A percentile compares a stretch with the other conserved stretches of the same genome.
phyloP scores from a whole-genome alignment of 2,329 filamentous ascomycete species.

The Teratosphaeria viscida region DNA sequence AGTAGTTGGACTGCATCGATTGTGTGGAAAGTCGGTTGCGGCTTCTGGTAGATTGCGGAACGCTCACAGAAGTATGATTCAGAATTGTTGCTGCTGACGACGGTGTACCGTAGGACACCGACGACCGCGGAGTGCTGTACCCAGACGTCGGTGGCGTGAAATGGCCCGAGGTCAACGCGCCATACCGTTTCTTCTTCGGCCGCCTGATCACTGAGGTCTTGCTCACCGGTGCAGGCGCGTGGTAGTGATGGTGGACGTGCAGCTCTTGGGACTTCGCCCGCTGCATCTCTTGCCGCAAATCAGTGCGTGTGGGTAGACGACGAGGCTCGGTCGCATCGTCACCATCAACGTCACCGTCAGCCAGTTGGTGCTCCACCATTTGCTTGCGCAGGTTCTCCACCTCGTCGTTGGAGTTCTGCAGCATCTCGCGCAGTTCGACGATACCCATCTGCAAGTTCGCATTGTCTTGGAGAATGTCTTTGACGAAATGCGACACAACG shows the following conservation, averaged over 20 bases:
- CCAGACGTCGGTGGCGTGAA: constrained; percentile 32
- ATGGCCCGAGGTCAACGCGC: constrained; percentile 46
- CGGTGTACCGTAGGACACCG: constrained; percentile 32
- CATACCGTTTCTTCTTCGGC: constrained; percentile 60
- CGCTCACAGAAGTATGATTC: constrained; percentile 51
- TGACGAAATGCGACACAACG: constrained; percentile 92
- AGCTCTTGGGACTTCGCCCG: constrained; percentile 63
- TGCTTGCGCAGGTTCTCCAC: constrained; percentile 80
- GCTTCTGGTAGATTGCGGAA: constrained; percentile 35
- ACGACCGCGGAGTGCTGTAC: constrained; percentile 27
- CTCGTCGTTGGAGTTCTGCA: constrained; percentile 86
- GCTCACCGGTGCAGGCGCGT: constrained; percentile 44
- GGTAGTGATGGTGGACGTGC: constrained; percentile 92
- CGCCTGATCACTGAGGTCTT: constrained; percentile 30
- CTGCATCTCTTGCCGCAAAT: constrained; percentile 56
- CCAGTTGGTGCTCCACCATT: constrained; percentile 62
- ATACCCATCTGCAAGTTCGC: constrained; percentile 87
- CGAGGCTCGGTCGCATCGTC: constrained; percentile 11
- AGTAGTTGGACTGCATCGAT: constrained; percentile 51
- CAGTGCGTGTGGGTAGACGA: constrained; percentile 15
- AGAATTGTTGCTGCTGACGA: constrained; percentile 49
- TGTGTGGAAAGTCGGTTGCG: constrained; percentile 55
- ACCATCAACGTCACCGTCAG: constrained; percentile 29
- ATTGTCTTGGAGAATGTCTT: constrained; percentile 90
- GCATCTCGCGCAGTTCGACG: constrained; percentile 79